Evolutionary conservation across 1,284 basidiomycete species (phyloP), one percentile per base, ranked within the genome.

Genomic region (Sparassis latifolia): DNA sequence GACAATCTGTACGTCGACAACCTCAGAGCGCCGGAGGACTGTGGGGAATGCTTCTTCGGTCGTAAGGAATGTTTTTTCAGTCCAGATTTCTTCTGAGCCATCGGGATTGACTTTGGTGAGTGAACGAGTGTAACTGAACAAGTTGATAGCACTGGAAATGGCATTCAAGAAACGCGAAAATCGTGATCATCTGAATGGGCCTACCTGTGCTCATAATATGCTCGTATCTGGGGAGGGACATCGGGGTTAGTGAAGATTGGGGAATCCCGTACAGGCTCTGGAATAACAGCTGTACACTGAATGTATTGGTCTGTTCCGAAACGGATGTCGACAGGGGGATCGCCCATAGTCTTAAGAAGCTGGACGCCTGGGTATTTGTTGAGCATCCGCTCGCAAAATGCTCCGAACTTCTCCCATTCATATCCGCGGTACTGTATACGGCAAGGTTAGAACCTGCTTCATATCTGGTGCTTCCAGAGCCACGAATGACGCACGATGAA

Each of bases 21-120:
- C 82, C 63, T 97, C 93, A 4, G 92, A 94, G 12, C 96, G 81
- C 41, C 90, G 84, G 37, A 98, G 77, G 3, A 98, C 89, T 0
- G 92, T 94, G 0, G 96, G 96, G 69, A 99, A 92, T 0, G 83
- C 78, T 58, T 96, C 92, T 65, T 95, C 92, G 2, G 91, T 92
- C 0, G 82, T 90, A 60, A 87, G 81, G 55, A 83, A 86, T 0
- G 86, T 89, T 74, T 95, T 97, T 65, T 97, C 92, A 0, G 87
- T 72, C 93, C 93, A 97, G 1, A 78, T 69, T 65, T 93, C 86
- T 59, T 86, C 83, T n/a, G 72, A 71, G 27, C 81, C 82, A 50
- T 86, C 80, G 29, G 75, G 70, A 49, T 76, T 77, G 3, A 72
- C 63, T 64, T 84, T 85, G 49, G 77, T 75, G 48, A 90, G 73